phyloP scores from a whole-genome alignment of 75 land plant species.

The Selaginella tamariscina region DNA sequence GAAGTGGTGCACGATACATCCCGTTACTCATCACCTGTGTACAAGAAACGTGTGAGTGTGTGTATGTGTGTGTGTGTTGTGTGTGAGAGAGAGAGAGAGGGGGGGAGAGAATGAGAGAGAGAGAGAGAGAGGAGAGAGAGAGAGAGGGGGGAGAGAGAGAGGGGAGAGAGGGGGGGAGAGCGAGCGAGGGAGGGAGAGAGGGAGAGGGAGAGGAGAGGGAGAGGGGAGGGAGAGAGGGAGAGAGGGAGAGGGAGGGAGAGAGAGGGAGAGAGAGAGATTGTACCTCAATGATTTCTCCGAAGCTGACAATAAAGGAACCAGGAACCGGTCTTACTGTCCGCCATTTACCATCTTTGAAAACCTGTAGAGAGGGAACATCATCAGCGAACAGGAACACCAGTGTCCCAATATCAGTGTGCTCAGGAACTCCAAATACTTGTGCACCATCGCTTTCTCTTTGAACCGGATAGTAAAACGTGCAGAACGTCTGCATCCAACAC shows the following conservation, averaged over 20 bases:
- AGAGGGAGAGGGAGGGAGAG: too few relatives aligned
- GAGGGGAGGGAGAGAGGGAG: too few relatives aligned
- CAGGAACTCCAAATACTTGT: not conserved
- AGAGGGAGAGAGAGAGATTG: not conserved
- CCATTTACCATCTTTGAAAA: not conserved
- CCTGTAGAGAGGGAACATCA: not conserved
- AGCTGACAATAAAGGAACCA: not conserved
- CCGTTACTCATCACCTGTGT: not conserved
- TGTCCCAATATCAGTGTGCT: not conserved
- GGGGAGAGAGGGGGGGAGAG: too few relatives aligned
- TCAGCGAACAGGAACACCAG: not conserved
- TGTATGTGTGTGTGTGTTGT: too few relatives aligned
- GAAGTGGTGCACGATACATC: not conserved
- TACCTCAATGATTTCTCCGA: not conserved
- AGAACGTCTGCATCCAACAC: not conserved
- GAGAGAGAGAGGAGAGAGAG: too few relatives aligned
- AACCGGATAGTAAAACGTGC: not conserved
- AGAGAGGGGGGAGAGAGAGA: too few relatives aligned
- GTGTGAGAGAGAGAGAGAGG: too few relatives aligned
- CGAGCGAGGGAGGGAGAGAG: too few relatives aligned
- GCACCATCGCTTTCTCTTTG: not conserved
- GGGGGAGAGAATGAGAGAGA: too few relatives aligned
- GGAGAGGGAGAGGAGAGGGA: too few relatives aligned
- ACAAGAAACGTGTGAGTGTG: too few relatives aligned
- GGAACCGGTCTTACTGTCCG: not conserved